Conservation (phyloP, 2,329 filamentous ascomycete genomes). For the Fusarium coicis region DNA sequence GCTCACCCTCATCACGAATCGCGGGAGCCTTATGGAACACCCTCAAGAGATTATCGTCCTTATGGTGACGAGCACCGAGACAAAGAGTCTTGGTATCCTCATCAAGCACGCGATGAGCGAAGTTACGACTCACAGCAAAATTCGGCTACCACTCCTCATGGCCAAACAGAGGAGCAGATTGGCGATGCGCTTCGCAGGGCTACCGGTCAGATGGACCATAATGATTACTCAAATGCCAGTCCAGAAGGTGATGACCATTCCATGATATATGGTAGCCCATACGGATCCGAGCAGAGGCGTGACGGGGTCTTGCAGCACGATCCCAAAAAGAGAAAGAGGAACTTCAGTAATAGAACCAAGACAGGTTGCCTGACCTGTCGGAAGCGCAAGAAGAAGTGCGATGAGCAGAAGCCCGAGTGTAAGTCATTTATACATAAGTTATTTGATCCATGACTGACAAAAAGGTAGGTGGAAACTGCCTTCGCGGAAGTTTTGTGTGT, state of each 20-base stretch:
- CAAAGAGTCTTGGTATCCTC: slow-evolving; percentile 62
- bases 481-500: slow-evolving; percentile 89
- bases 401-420: slow-evolving; percentile 94
- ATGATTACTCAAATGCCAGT: slow-evolving; percentile 64
- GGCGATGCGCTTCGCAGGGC: slow-evolving; percentile 58
- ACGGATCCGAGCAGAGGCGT: slow-evolving; percentile 60
- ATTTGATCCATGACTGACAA: slow-evolving; percentile 14
- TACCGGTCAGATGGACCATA: slow-evolving; percentile 58
- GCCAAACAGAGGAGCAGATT: slow-evolving; percentile 62
- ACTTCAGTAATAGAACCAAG: slow-evolving; percentile 96
- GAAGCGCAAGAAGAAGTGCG: slow-evolving; percentile 96
- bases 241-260: slow-evolving; percentile 64
- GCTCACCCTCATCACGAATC: slow-evolving; percentile 48
- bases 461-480: slow-evolving; percentile 82
- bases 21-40: slow-evolving; percentile 56
- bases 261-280: slow-evolving; percentile 55
- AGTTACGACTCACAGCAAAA: slow-evolving; percentile 60
- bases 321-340: slow-evolving; percentile 77
- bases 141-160: slow-evolving; percentile 57
- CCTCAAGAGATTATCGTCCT: slow-evolving; percentile 58
- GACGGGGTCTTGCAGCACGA: slow-evolving; percentile 66
- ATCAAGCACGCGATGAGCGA: slow-evolving; percentile 60
- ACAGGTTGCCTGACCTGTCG: slow-evolving; percentile 95
- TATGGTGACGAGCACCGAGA: slow-evolving; percentile 60
- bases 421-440: slow-evolving; percentile 53